Base-by-base conservation (phyloP, 2,329 filamentous ascomycete species). In the Colletotrichum orbiculare region DNA sequence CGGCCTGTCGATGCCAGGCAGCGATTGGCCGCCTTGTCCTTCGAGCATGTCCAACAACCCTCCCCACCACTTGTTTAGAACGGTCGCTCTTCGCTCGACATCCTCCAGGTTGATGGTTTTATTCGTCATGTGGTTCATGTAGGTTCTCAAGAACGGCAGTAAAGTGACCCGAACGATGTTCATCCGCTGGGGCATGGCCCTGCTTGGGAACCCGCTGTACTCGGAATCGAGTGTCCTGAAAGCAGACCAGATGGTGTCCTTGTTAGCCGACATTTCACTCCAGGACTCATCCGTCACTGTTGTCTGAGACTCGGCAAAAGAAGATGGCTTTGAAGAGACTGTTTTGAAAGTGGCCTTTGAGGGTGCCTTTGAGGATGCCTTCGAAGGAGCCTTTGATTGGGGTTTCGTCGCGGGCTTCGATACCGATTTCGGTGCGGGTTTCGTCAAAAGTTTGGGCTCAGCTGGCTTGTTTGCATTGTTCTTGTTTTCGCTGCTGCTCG, bases 51-150 rank as follows among this genome's bases (percentile, higher is more conserved):
- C 93, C 60, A 97, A 79, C 43, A 97, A 81, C 2, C 87, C 89
- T 47, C 85, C 90, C 94, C 94, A 97, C 94, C 94, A 97, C 73
- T 92, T 94, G 75, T 96, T 93, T 63, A 97, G 79, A 52, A 96
- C 92, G 48, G 88, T 89, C 2, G 91, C 87, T 65, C 94, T 86
- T 41, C 91, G 87, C 72, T 97, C 94, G 48, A 97, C 78, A 74
- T 97, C 93, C 78, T 97, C 93, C 2, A 92, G 84, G n/a, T 86
- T 82, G 49, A 97, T 81, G 13, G 75, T 74, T 64, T 77, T 79
- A 71, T 87, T 90, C 8, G 91, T 93, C 1, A 87, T 79, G 72
- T 95, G 90, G 39, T 85, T 80, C 65, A 86, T 85, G 71, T 94
- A 89, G 55, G 86, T 89, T 62, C 88, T 85, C 47, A 97, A 79